phyloP scores from a whole-genome alignment of 345 rosid genomes.

The Psidium friedrichsthalianum region DNA sequence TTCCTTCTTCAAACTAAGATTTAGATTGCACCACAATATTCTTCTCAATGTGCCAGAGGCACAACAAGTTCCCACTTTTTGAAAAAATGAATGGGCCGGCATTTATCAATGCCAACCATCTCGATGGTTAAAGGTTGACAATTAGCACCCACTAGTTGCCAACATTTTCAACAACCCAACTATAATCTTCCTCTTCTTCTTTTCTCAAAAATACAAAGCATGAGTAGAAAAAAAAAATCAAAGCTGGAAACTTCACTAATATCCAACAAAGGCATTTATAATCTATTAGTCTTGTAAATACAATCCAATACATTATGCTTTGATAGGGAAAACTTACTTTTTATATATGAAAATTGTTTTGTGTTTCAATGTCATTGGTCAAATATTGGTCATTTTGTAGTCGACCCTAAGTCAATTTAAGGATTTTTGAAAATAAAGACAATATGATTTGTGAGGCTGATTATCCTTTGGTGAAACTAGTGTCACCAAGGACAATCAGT shows the following conservation, averaged over 20 bases:
- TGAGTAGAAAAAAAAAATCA: too few species aligned
- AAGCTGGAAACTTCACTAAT: too few species aligned
- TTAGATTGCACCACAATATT: not conserved
- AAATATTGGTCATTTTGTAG: not conserved
- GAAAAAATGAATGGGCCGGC: not conserved
- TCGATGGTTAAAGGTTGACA: not conserved
- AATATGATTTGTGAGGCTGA: not conserved
- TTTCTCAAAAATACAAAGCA: not conserved
- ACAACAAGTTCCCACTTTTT: not conserved
- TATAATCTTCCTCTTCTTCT: not conserved
- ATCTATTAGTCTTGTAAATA: too few species aligned
- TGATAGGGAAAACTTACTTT: not conserved
- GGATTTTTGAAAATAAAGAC: not conserved
- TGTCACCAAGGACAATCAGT: not conserved
- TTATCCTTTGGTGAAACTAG: not conserved
- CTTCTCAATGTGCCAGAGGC: not conserved
- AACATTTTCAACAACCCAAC: not conserved
- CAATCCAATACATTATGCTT: not conserved
- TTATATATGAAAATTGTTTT: not conserved
- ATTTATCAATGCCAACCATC: not conserved
- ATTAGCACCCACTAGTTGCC: not conserved
- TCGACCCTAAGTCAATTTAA: not conserved
- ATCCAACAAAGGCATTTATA: too few species aligned
- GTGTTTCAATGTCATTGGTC: not conserved
- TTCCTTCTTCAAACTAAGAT: not conserved